A percentile compares a stretch with the other conserved stretches of the same genome.
These are phyloP conservation scores for Zychaea mexicana DNA, from an alignment of 371 early-diverging fungal species.

Conservation along the genomic window DNA sequence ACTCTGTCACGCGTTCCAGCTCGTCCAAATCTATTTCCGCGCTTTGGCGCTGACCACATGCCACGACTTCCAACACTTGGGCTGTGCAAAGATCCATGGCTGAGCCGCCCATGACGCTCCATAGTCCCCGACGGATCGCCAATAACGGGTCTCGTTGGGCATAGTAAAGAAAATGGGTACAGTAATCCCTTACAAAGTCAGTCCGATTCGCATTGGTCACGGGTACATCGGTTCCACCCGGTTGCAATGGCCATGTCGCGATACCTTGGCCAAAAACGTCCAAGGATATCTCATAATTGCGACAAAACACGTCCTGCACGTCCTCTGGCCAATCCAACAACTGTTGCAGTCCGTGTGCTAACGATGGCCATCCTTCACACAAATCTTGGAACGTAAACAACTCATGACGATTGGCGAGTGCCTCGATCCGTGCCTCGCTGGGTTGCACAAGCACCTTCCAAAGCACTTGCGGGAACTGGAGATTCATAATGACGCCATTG, in stretches of 20 bases:
- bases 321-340: constrained; percentile 78
- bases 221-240: constrained; percentile 67
- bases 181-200: constrained; percentile 81
- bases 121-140: constrained; percentile 74
- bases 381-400: constrained; percentile 62
- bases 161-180: constrained; percentile 64
- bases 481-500: constrained; percentile 88
- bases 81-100: constrained; percentile 43
- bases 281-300: constrained; percentile 81
- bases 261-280: constrained; percentile 73
- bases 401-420: constrained; percentile 15
- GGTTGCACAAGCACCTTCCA: constrained; percentile 62
- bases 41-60: constrained; percentile 53
- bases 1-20: constrained; percentile 77
- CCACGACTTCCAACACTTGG: constrained; percentile 54
- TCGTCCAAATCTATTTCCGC: constrained; percentile 70
- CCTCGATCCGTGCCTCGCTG: constrained; percentile 42
- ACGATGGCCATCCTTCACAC: constrained; percentile 53
- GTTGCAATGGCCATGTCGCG: constrained; percentile 69
- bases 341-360: constrained; percentile 69
- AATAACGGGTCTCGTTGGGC: constrained; percentile 66
- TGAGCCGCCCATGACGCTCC: constrained; percentile 69
- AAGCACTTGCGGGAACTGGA: constrained; percentile 92
- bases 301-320: constrained; percentile 85
- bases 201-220: constrained; percentile 78